Evolutionary conservation across 371 early-diverging fungal species (phyloP).

Genomic region (Mortierella sp.): DNA sequence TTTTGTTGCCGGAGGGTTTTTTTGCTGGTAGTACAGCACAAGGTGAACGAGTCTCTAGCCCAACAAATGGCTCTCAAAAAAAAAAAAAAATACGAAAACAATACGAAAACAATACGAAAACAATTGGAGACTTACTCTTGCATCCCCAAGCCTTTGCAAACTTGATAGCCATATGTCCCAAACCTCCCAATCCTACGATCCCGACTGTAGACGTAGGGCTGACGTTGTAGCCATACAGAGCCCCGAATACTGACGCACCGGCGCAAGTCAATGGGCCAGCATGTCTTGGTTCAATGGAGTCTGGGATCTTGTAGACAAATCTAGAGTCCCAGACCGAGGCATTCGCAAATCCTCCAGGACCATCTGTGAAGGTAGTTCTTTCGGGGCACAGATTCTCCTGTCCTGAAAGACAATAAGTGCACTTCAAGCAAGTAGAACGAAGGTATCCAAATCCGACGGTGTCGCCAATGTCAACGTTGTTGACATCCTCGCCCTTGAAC

Average conservation of each 20-base stretch:
- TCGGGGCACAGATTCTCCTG: slow-evolving; percentile 61
- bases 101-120: slow-evolving; percentile 34
- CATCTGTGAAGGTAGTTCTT: slow-evolving; percentile 63
- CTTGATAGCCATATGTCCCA: slow-evolving; percentile 77
- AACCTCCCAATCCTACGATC: slow-evolving; percentile 79
- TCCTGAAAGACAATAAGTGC: slow-evolving; percentile 60
- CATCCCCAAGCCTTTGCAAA: slow-evolving; percentile 75
- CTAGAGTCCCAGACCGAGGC: slow-evolving; percentile 62
- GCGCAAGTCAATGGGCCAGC: slow-evolving; percentile 77
- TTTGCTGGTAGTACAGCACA: not conserved
- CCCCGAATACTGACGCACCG: slow-evolving; percentile 72
- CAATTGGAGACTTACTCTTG: slow-evolving; percentile 53
- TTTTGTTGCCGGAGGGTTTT: not conserved
- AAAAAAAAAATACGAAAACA: too few species aligned
- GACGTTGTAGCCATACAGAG: slow-evolving; percentile 61
- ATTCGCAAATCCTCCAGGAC: slow-evolving; percentile 62
- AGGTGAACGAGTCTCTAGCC: not conserved
- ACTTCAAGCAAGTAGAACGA: slow-evolving; percentile 60
- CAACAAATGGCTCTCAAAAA: not conserved
- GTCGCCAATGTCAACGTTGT: slow-evolving; percentile 62
- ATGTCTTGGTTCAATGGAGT: slow-evolving; percentile 60
- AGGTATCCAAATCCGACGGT: slow-evolving; percentile 64
- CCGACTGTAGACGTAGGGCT: slow-evolving; percentile 68
- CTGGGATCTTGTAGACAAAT: slow-evolving; percentile 68
- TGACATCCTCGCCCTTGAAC: slow-evolving; percentile 59